Evolutionary conservation across 2,329 filamentous ascomycete genomes (phyloP).

Genomic region (Aspergillus sp.): DNA sequence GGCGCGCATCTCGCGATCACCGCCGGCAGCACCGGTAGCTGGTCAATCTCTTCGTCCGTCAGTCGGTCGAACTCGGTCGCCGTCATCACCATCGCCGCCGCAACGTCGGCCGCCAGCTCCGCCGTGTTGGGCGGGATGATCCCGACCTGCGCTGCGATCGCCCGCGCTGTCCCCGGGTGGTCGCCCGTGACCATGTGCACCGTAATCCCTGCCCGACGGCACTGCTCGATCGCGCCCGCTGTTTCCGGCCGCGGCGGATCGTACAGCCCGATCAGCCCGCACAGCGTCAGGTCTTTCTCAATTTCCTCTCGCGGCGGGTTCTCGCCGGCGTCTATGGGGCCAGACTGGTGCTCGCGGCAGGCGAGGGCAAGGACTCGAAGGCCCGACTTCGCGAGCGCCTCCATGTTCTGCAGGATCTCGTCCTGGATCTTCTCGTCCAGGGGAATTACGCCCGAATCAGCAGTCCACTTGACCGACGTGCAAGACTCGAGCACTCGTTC

Average conservation of each 20-base stretch:
- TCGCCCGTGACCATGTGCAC: conserved; percentile 83
- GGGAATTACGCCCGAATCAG: conserved; percentile 26
- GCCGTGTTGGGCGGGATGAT: conserved; percentile 60
- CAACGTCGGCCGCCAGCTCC: conserved; percentile 51
- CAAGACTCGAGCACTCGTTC: conserved; percentile 60
- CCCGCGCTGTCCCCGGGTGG: conserved; percentile 66
- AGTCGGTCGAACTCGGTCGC: conserved; percentile 71
- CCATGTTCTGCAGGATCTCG: conserved; percentile 58
- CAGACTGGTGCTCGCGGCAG: conserved; percentile 23
- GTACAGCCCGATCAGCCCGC: conserved; percentile 78
- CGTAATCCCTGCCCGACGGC: conserved; percentile 62
- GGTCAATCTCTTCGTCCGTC: conserved; percentile 61
- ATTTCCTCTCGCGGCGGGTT: conserved; percentile 46
- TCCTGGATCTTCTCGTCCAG: conserved; percentile 47
- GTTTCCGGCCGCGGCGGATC: conserved; percentile 79
- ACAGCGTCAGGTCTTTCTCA: conserved; percentile 60
- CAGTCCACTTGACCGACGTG: conserved; percentile 40
- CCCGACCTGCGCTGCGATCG: conserved; percentile 69
- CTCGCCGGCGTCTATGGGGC: conserved; percentile 8
- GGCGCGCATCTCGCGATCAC: conserved; percentile 53
- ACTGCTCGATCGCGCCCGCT: conserved; percentile 59
- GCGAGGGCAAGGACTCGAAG: conserved; percentile 62
- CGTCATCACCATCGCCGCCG: conserved; percentile 62
- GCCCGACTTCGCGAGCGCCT: conserved; percentile 55
- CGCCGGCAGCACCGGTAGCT: conserved; percentile 45